These are phyloP conservation scores for Streptanthus diversifolius DNA, from an alignment of 345 rosid species.

Conservation along the genomic window DNA sequence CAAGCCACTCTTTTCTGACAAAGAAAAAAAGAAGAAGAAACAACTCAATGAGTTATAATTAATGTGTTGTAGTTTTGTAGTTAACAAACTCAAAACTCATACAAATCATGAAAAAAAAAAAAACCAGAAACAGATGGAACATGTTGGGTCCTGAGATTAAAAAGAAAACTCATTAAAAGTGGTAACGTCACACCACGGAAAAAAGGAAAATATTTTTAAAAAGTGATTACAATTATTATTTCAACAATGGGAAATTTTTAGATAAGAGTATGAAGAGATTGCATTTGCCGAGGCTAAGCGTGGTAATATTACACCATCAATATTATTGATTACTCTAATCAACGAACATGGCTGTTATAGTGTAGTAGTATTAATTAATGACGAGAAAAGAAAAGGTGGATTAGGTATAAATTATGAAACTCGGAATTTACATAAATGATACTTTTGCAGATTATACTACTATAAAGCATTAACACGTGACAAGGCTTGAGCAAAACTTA, in stretches of 20 bases:
- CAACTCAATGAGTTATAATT: neutral
- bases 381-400: conserved; percentile 17
- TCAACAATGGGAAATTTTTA: neutral
- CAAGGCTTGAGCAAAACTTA: conserved; percentile 10
- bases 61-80: neutral
- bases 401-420: conserved; percentile 24
- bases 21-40: neutral
- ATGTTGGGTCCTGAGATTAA: conserved; percentile 26
- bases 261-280: conserved; percentile 1
- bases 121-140: conserved; percentile 18
- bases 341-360: conserved; percentile 20
- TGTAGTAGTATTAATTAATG: neutral
- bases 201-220: neutral
- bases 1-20: too few species aligned
- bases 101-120: neutral
- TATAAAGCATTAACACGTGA: conserved; percentile 37
- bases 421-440: conserved; percentile 21
- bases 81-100: conserved; percentile 4
- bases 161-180: conserved; percentile 30
- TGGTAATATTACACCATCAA: conserved; percentile 2
- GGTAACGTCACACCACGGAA: conserved; percentile 21
- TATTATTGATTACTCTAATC: conserved; percentile 3
- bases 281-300: conserved; percentile 29
- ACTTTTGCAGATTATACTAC: conserved; percentile 21
- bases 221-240: conserved; percentile 24